Evolutionary conservation across 441 rosid genomes (phyloP), one percentile per base, ranked within the genome.

Genomic region (Erodium moschatum): DNA sequence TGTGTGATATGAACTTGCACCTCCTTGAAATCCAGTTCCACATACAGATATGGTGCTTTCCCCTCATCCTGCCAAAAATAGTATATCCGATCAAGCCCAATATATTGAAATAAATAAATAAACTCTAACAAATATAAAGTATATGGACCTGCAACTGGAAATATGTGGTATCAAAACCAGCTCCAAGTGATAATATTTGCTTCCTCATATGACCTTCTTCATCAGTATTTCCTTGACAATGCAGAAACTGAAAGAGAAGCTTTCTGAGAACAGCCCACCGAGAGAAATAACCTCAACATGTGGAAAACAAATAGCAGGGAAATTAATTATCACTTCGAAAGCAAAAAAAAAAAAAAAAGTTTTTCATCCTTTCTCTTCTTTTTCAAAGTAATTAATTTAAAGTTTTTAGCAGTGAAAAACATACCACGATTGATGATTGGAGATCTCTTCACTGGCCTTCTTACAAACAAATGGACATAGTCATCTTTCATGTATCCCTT

Each of bases 11-110:
- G 74, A 78, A 78, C 35, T 50, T 52, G 27, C 67, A 94, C 98
- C 98, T 94, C 97, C 79, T 84, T 87, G 77, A 89, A 94, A 83
- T 91, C 98, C 78, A 94, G 81, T 83, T 94, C 98, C 72, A 94
- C 98, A n/a, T 89, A 89, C 68, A 94, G 73, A 79, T 76, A 62
- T n/a, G 97, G 97, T 13, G 87, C 86, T 76, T 78, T 86, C 31
- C 90, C 97, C 75, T 91, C 96, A 68, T 89, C 97, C 97, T 91
- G 88, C 18, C 72, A 12, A 44, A 44, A 44, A 44, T 6, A 38
- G 5, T 38, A 38, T 38, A 6, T 38, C 3, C 27, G 4, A 7
- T 18, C 11, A 6, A 56, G 11, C 27, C 63, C 13, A 56, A 20
- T 1, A 40, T 5, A 0, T 19, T 6, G 7, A 60, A 16, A 63